Conservation (phyloP, 805 yeast genomes). For the Cyberlindnera euphorbiiphila region DNA sequence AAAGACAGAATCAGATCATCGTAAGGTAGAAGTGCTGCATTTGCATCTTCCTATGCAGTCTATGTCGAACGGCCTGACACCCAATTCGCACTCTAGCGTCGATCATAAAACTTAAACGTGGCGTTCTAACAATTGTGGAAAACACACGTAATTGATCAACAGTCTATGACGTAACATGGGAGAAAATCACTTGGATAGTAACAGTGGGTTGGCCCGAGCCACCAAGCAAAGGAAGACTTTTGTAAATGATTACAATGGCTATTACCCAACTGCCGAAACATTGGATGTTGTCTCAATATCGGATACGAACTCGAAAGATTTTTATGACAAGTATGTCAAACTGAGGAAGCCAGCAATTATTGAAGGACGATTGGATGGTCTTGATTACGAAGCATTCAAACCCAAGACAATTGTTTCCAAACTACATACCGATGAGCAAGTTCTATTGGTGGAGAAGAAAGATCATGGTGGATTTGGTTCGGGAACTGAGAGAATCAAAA, state of each 20-base stretch:
- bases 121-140: too few species aligned
- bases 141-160: too few species aligned
- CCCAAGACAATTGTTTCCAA: constrained; percentile 32
- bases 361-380: constrained; percentile 33
- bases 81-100: too few species aligned
- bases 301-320: constrained; percentile 1
- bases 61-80: too few species aligned
- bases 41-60: too few species aligned
- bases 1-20: too few species aligned
- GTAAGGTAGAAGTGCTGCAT: too few species aligned
- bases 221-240: constrained; percentile 2
- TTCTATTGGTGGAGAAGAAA: constrained; percentile 56
- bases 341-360: constrained; percentile 45
- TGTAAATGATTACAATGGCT: constrained; percentile 12
- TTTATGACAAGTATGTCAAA: constrained; percentile 16
- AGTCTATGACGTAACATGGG: too few species aligned
- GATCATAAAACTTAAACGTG: too few species aligned
- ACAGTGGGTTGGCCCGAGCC: too few species aligned
- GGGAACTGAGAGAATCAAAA: constrained; percentile 49
- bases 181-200: too few species aligned
- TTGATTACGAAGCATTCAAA: constrained; percentile 33
- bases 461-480: constrained; percentile 64
- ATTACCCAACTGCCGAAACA: constrained; percentile 8
- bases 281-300: constrained; percentile 1
- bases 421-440: constrained; percentile 33